These are phyloP conservation scores for Aspergillus novoparasiticus DNA, from an alignment of 2,329 filamentous ascomycete species.

Conservation along the genomic window DNA sequence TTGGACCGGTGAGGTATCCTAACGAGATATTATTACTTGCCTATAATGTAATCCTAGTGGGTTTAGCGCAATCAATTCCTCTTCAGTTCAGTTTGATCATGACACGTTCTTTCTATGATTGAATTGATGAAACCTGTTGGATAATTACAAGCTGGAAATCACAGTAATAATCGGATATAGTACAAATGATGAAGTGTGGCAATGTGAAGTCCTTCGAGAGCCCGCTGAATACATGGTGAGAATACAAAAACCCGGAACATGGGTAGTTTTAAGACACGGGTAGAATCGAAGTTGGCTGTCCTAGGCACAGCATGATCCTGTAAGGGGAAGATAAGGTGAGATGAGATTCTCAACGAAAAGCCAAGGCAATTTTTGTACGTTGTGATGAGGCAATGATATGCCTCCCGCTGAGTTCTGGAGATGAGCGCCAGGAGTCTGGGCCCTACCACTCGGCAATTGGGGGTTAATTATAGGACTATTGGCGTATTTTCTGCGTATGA, in stretches of 20 bases:
- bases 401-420: neutral
- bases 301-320: neutral
- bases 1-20: conserved; percentile 4
- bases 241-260: neutral
- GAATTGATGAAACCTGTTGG: neutral
- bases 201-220: conserved; percentile 3
- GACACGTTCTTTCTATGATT: conserved; percentile 5
- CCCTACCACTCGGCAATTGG: neutral
- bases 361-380: neutral
- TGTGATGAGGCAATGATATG: neutral
- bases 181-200: conserved; percentile 15
- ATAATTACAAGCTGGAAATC: conserved; percentile 19
- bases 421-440: too few species aligned
- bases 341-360: neutral
- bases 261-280: neutral
- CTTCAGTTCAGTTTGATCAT: neutral
- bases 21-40: neutral
- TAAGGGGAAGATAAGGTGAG: neutral
- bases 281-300: conserved; percentile 1
- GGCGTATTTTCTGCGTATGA: neutral
- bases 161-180: conserved; percentile 17
- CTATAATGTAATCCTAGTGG: neutral
- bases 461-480: neutral
- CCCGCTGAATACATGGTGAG: conserved; percentile 6
- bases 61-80: neutral